Evolutionary conservation across 495 filamentous ascomycete genomes (phyloP).

Genomic region (Letharia lupina): DNA sequence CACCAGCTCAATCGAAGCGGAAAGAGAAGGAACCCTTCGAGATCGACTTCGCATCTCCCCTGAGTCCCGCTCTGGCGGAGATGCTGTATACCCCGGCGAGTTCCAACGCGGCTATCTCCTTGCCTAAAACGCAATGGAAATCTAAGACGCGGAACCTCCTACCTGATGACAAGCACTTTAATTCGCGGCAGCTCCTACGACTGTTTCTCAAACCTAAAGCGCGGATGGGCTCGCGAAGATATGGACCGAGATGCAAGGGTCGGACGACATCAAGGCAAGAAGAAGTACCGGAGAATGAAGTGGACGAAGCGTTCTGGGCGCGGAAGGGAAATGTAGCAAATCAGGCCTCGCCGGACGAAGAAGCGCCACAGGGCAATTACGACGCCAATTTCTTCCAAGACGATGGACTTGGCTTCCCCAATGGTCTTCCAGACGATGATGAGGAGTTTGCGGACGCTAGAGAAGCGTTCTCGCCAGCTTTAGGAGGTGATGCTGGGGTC

Average conservation of each 20-base stretch:
- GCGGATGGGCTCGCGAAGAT: constrained; percentile 53
- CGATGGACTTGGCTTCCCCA: constrained; percentile 71
- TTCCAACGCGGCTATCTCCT: constrained; percentile 68
- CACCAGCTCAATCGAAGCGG: constrained; percentile 46
- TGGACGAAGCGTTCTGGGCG: constrained; percentile 96
- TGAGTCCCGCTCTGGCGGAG: constrained; percentile 63
- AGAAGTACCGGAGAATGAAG: constrained; percentile 58
- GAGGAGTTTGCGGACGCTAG: constrained; percentile 91
- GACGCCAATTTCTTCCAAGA: constrained; percentile 99
- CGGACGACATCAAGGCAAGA: constrained; percentile 31
- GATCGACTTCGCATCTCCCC: constrained; percentile 74
- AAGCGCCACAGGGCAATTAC: constrained; percentile 59
- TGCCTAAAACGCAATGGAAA: constrained; percentile 91
- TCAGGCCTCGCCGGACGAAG: constrained; percentile 44
- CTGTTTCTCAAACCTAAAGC: constrained; percentile 94
- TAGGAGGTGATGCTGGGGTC: constrained; percentile 40
- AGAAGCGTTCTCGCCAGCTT: constrained; percentile 76
- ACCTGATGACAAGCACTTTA: constrained; percentile 98
- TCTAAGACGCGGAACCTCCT: constrained; percentile 87
- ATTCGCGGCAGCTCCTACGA: constrained; percentile 76
- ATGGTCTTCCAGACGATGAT: constrained; percentile 57
- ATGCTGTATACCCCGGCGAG: constrained; percentile 75
- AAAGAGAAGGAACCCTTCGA: constrained; percentile 97
- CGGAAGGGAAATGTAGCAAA: constrained; percentile 53
- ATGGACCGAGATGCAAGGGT: constrained; percentile 3